A percentile compares a stretch with the other conserved stretches of the same genome.
Conservation (phyloP, 2,329 filamentous ascomycete genomes). For the Penicillium griseofulvum region DNA sequence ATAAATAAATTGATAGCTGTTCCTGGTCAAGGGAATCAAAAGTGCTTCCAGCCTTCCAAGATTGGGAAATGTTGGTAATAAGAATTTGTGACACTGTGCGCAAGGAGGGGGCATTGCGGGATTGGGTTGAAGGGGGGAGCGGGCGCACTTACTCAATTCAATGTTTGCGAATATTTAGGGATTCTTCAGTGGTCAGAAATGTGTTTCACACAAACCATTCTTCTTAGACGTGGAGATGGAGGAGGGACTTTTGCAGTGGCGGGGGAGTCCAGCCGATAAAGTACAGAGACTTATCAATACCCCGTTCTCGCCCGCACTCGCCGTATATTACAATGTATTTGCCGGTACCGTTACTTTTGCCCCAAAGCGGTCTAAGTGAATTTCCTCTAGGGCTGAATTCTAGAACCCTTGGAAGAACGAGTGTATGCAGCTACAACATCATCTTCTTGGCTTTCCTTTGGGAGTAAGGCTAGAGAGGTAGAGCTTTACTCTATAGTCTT, state of each 20-base stretch:
- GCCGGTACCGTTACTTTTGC: background rate
- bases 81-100: slow-evolving; percentile 22
- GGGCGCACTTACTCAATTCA: background rate
- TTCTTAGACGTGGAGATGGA: background rate
- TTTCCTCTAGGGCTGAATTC: background rate
- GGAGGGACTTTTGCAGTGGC: slow-evolving; percentile 10
- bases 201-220: background rate
- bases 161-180: background rate
- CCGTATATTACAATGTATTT: background rate
- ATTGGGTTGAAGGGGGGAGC: background rate
- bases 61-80: slow-evolving; percentile 1
- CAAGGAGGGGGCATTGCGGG: slow-evolving; percentile 18
- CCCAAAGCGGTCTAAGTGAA: slow-evolving; percentile 9
- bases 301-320: background rate
- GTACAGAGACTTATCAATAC: slow-evolving; percentile 9
- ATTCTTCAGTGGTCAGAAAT: background rate
- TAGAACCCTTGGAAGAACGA: background rate
- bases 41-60: background rate
- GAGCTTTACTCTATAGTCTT: too few relatives aligned
- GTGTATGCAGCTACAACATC: background rate
- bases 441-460: background rate
- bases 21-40: background rate
- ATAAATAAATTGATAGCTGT: background rate
- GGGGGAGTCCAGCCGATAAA: slow-evolving; percentile 6
- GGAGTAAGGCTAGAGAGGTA: background rate